These are phyloP conservation scores for Agaricus bisporus DNA, from an alignment of 768 basidiomycete genomes.

Conservation along the genomic window DNA sequence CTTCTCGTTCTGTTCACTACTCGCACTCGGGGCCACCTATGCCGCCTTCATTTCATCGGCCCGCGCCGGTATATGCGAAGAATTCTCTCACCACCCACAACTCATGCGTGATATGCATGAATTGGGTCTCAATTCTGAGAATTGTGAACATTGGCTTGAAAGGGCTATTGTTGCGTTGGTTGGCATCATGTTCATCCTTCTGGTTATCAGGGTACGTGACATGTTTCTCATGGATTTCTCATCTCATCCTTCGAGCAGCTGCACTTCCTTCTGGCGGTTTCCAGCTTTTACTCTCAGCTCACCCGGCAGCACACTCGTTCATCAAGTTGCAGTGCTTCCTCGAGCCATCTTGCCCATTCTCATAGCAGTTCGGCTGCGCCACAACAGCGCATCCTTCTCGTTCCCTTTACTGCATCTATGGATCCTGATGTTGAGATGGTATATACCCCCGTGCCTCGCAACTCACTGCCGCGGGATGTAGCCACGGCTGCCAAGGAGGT, in stretches of 20 bases:
- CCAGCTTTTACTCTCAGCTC: slow-evolving; percentile 56
- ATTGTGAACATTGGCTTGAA: slow-evolving; percentile 77
- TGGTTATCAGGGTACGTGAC: slow-evolving; percentile 58
- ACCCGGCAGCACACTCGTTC: slow-evolving; percentile 30
- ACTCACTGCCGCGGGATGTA: slow-evolving; percentile 45
- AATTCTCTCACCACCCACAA: slow-evolving; percentile 70
- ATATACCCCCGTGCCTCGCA: slow-evolving; percentile 67
- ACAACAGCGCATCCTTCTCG: slow-evolving; percentile 62
- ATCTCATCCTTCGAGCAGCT: slow-evolving; percentile 34
- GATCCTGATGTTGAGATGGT: slow-evolving; percentile 34
- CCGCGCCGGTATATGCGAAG: slow-evolving; percentile 64
- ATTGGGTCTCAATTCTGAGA: slow-evolving; percentile 70
- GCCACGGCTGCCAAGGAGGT: slow-evolving; percentile 59
- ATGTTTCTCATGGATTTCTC: neutral
- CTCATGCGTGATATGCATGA: slow-evolving; percentile 64
- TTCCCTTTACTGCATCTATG: slow-evolving; percentile 30
- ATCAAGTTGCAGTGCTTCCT: slow-evolving; percentile 12
- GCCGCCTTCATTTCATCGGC: slow-evolving; percentile 49
- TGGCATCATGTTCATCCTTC: slow-evolving; percentile 51
- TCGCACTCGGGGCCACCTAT: slow-evolving; percentile 50
- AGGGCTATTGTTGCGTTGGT: slow-evolving; percentile 55
- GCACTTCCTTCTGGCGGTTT: slow-evolving; percentile 70
- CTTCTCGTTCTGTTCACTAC: slow-evolving; percentile 62
- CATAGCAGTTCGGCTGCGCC: slow-evolving; percentile 23
- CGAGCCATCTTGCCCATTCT: slow-evolving; percentile 14